A percentile compares a stretch with the other conserved stretches of the same genome.
These are phyloP conservation scores for Cymbidium sinense DNA, from an alignment of 106 monocot species.

Conservation along the genomic window DNA sequence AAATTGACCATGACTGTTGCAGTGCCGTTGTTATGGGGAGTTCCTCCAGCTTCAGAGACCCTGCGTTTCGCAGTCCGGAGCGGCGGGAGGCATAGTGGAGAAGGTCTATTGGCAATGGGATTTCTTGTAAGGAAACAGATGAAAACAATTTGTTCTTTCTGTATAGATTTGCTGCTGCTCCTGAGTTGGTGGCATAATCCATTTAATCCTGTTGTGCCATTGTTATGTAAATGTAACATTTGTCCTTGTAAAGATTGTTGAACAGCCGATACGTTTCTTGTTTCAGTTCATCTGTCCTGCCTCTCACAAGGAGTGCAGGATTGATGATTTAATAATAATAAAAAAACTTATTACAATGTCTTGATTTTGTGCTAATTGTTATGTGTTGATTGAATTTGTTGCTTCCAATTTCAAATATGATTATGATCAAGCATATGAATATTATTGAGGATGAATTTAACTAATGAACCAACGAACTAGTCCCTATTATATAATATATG, in stretches of 20 bases:
- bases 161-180: not conserved
- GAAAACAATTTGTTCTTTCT: not conserved
- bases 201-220: not conserved
- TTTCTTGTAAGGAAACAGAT: slow-evolving; percentile 43
- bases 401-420: no score
- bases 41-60: slow-evolving; percentile 93
- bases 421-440: no score
- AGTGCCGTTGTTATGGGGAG: slow-evolving; percentile 91
- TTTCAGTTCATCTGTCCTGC: no score
- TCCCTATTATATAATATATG: no score
- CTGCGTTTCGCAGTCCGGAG: slow-evolving; percentile 80
- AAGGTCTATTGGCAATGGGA: slow-evolving; percentile 98
- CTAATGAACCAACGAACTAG: no score
- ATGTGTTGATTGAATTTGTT: no score
- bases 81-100: slow-evolving; percentile 93
- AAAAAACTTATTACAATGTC: no score
- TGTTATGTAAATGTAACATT: not conserved
- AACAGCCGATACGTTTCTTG: no score
- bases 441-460: no score
- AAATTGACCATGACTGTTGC: slow-evolving; percentile 84
- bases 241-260: not conserved
- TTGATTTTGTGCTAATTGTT: no score
- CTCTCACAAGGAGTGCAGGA: no score
- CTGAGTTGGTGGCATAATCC: not conserved
- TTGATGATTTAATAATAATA: no score